Evolutionary conservation across 805 yeast genomes (phyloP).

Genomic region (Candida nonsorbophila): DNA sequence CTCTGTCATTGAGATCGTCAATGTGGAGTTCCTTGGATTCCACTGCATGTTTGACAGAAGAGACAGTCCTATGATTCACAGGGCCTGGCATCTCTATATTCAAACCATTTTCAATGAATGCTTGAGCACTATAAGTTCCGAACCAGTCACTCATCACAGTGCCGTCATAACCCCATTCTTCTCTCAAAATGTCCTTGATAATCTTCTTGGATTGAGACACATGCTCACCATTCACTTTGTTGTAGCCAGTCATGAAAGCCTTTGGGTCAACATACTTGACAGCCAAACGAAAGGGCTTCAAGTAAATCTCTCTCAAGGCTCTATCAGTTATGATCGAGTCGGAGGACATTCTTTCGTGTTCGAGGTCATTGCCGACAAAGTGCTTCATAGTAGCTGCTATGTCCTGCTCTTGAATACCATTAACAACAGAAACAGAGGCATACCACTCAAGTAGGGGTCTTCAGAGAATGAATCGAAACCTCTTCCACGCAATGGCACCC

Average conservation of each 20-base stretch:
- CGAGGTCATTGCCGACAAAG: conserved; percentile 58
- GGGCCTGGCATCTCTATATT: conserved; percentile 70
- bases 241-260: conserved; percentile 59
- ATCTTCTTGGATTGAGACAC: conserved; percentile 41
- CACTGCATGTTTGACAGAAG: conserved; percentile 38
- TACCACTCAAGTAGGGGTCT: conserved; percentile 50
- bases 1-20: conserved; percentile 44
- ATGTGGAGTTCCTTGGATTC: conserved; percentile 33
- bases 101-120: conserved; percentile 47
- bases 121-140: conserved; percentile 47
- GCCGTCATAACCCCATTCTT: conserved; percentile 58
- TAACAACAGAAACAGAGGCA: conserved; percentile 42
- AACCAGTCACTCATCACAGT: conserved; percentile 60
- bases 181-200: conserved; percentile 42
- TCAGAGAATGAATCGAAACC: conserved; percentile 60
- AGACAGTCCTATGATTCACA: conserved; percentile 39
- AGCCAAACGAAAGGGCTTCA: conserved; percentile 60
- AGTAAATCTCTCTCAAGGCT: conserved; percentile 61
- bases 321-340: conserved; percentile 49
- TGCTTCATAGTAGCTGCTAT: conserved; percentile 59
- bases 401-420: conserved; percentile 50
- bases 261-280: conserved; percentile 47
- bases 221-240: conserved; percentile 59
- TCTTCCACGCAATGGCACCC: conserved; percentile 59
- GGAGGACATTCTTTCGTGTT: conserved; percentile 46